These are phyloP conservation scores for Gaertneriomyces sp. DNA, from an alignment of 192 early-diverging fungal genomes.

Conservation along the genomic window DNA sequence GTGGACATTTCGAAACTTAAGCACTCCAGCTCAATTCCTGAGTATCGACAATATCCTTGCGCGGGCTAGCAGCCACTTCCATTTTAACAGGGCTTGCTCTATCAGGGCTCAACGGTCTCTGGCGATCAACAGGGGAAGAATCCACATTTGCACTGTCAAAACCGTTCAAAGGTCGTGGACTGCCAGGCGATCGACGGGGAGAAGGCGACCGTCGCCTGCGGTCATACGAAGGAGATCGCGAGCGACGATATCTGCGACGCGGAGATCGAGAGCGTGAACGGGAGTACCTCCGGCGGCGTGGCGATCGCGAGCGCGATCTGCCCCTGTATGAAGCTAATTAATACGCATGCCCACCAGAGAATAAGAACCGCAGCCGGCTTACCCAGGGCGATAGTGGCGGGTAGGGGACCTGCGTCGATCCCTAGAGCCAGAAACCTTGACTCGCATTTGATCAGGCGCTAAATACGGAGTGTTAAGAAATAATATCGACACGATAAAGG, in stretches of 20 bases:
- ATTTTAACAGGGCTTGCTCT: too few species aligned
- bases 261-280: slow-evolving; percentile 22
- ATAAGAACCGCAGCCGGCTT: background rate
- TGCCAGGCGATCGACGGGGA: background rate
- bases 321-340: background rate
- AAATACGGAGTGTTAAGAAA: background rate
- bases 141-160: too few species aligned
- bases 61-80: too few species aligned
- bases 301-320: slow-evolving; percentile 10
- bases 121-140: too few species aligned
- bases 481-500: background rate
- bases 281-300: slow-evolving; percentile 15
- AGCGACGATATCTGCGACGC: slow-evolving; percentile 13
- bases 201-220: background rate
- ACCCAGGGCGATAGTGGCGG: slow-evolving; percentile 1
- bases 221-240: slow-evolving; percentile 5
- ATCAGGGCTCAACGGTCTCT: too few species aligned
- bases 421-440: too few species aligned
- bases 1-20: too few species aligned
- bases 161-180: too few species aligned
- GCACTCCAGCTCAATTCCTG: too few species aligned
- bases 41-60: too few species aligned
- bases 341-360: background rate
- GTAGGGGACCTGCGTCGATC: slow-evolving; percentile 11
- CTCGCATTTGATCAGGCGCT: slow-evolving; percentile 39